These are phyloP conservation scores for Aspergillus mulundensis DNA, from an alignment of 495 filamentous ascomycete species.

Conservation along the genomic window DNA sequence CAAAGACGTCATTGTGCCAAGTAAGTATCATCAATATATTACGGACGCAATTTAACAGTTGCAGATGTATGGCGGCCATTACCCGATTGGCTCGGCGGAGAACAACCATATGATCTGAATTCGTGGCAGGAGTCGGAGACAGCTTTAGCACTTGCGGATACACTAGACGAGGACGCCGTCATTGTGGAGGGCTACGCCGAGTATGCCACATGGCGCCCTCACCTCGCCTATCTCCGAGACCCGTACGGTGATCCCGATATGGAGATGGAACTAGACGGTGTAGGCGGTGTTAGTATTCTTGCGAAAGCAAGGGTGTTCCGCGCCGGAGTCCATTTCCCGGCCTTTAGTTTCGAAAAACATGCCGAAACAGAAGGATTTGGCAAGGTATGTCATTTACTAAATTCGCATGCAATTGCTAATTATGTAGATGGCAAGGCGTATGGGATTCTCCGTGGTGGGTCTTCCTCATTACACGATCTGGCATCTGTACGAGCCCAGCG, in stretches of 20 bases:
- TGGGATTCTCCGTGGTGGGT: slow-evolving; percentile 94
- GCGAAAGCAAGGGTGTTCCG: slow-evolving; percentile 95
- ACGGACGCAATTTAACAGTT: slow-evolving; percentile 3
- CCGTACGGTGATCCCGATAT: slow-evolving; percentile 98
- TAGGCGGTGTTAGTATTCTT: slow-evolving; percentile 95
- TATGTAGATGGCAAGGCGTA: slow-evolving; percentile 86
- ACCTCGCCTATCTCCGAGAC: slow-evolving; percentile 94
- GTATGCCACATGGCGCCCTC: slow-evolving; percentile 97
- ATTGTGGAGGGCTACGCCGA: slow-evolving; percentile 99
- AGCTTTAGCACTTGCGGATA: slow-evolving; percentile 87
- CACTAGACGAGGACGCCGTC: slow-evolving; percentile 95
- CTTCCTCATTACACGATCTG: slow-evolving; percentile 98
- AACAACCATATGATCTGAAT: slow-evolving; percentile 98
- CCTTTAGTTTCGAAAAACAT: slow-evolving; percentile 98
- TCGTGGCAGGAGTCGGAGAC: slow-evolving; percentile 99
- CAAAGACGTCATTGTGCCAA: slow-evolving; percentile 97
- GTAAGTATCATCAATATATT: slow-evolving; percentile 56
- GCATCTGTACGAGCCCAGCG: slow-evolving; percentile 98
- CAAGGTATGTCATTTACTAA: slow-evolving; percentile 59
- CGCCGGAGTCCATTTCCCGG: slow-evolving; percentile 93
- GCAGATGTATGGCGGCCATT: slow-evolving; percentile 97
- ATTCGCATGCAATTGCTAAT: neutral
- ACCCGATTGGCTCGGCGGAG: slow-evolving; percentile 97
- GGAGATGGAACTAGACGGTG: slow-evolving; percentile 99
- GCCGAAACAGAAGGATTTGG: slow-evolving; percentile 98